Evolutionary conservation across 805 yeast genomes (phyloP).

Genomic region (Candida ipomoeae): DNA sequence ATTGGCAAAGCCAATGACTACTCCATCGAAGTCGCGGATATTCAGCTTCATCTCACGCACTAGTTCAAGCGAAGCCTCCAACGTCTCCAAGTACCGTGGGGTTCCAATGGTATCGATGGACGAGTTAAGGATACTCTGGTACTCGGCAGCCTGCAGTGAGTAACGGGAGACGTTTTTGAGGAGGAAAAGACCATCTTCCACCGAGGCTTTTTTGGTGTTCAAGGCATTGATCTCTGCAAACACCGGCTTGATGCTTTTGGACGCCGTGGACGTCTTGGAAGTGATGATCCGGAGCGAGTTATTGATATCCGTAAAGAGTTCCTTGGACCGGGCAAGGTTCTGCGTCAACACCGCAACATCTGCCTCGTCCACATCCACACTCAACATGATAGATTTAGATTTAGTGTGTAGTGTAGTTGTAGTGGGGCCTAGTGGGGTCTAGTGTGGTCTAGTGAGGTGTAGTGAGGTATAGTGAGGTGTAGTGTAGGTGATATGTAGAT

Average conservation of each 20-base stretch:
- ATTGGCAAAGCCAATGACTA: slow-evolving; percentile 54
- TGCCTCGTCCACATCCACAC: slow-evolving; percentile 67
- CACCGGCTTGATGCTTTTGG: slow-evolving; percentile 66
- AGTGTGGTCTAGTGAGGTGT: background rate
- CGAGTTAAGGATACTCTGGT: slow-evolving; percentile 33
- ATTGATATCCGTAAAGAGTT: slow-evolving; percentile 52
- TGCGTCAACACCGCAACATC: slow-evolving; percentile 81
- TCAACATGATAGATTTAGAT: background rate
- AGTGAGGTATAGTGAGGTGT: background rate
- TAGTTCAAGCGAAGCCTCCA: slow-evolving; percentile 41
- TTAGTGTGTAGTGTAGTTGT: background rate
- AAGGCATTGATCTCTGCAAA: slow-evolving; percentile 56
- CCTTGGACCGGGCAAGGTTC: slow-evolving; percentile 56
- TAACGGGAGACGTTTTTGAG: slow-evolving; percentile 49
- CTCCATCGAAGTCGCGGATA: slow-evolving; percentile 60
- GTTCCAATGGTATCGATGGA: slow-evolving; percentile 41
- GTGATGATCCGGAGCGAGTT: slow-evolving; percentile 53
- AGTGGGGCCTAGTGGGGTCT: background rate
- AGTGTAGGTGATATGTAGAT: too few relatives aligned
- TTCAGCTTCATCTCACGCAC: slow-evolving; percentile 40
- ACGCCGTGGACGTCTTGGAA: slow-evolving; percentile 51
- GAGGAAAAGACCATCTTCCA: slow-evolving; percentile 51
- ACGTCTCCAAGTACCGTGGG: slow-evolving; percentile 28
- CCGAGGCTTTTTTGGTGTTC: slow-evolving; percentile 51
- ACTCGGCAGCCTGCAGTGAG: slow-evolving; percentile 42